Evolutionary conservation across 495 filamentous ascomycete genomes (phyloP).

Genomic region (Hypoxylon crocopeplum): DNA sequence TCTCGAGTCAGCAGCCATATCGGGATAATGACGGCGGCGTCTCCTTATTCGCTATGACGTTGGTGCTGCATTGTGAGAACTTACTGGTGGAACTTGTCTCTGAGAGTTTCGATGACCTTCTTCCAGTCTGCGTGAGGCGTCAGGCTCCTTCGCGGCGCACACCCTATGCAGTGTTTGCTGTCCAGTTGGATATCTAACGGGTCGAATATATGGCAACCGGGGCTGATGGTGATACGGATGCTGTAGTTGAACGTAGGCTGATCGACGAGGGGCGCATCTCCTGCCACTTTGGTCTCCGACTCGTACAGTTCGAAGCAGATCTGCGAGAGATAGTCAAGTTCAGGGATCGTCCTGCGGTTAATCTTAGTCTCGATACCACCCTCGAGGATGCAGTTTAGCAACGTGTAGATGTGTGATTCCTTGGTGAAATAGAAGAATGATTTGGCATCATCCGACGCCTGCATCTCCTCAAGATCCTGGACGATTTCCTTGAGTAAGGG

Average conservation of each 20-base stretch:
- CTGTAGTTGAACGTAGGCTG: slow-evolving; percentile 80
- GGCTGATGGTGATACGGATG: slow-evolving; percentile 93
- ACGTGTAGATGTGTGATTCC: slow-evolving; percentile 97
- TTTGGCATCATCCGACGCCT: slow-evolving; percentile 90
- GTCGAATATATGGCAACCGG: slow-evolving; percentile 94
- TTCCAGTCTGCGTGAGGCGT: slow-evolving; percentile 97
- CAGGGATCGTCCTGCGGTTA: slow-evolving; percentile 88
- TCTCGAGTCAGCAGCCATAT: slow-evolving; percentile 10
- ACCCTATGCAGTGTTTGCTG: slow-evolving; percentile 92
- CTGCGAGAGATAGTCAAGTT: slow-evolving; percentile 96
- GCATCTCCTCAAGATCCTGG: slow-evolving; percentile 94
- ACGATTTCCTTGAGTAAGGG: slow-evolving; percentile 96
- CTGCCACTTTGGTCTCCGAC: slow-evolving; percentile 72
- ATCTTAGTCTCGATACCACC: slow-evolving; percentile 93
- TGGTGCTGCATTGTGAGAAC: slow-evolving; percentile 41
- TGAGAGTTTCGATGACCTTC: slow-evolving; percentile 88
- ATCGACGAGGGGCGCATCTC: slow-evolving; percentile 49
- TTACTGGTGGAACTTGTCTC: slow-evolving; percentile 93
- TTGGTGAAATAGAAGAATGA: slow-evolving; percentile 99
- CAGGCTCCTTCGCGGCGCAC: slow-evolving; percentile 83
- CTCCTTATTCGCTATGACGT: slow-evolving; percentile 12
- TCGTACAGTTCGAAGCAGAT: slow-evolving; percentile 99
- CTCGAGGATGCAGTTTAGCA: slow-evolving; percentile 96
- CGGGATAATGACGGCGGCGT: slow-evolving; percentile 2
- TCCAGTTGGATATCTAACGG: slow-evolving; percentile 95